Evolutionary conservation across 2,329 filamentous ascomycete species (phyloP).

Genomic region (Nannizziopsis barbatae): DNA sequence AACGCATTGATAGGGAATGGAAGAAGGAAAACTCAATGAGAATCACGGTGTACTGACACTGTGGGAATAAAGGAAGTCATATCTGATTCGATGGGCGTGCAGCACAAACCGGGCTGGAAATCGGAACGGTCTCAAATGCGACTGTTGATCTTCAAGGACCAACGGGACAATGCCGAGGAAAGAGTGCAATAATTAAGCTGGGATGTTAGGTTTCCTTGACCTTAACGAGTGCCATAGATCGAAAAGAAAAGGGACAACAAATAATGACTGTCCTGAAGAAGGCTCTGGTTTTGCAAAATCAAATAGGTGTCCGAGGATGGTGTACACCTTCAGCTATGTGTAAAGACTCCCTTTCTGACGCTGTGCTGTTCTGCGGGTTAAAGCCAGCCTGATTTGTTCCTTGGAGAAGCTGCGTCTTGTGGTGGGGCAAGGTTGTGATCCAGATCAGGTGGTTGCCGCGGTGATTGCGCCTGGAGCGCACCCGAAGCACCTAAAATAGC

Average conservation of each 20-base stretch:
- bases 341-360: too few species aligned
- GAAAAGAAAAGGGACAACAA: not conserved
- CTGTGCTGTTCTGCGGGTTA: too few species aligned
- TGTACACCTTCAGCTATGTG: too few species aligned
- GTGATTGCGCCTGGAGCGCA: not conserved
- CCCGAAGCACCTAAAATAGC: not conserved
- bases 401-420: not conserved
- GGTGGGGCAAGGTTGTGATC: not conserved
- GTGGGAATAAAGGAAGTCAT: slow-evolving; percentile 11
- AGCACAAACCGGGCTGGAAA: slow-evolving; percentile 1
- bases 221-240: too few species aligned
- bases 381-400: not conserved
- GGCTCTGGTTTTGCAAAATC: not conserved
- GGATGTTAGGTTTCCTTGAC: not conserved
- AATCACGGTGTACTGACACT: slow-evolving; percentile 1
- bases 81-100: not conserved
- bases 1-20: not conserved
- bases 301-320: not conserved
- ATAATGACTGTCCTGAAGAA: not conserved
- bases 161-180: not conserved
- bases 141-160: slow-evolving; percentile 1
- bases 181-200: not conserved
- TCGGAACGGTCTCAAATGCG: not conserved
- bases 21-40: not conserved
- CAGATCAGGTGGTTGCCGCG: not conserved